Base-by-base conservation (phyloP, 164 flowering plant species). In the Euptelea pleiosperma region DNA sequence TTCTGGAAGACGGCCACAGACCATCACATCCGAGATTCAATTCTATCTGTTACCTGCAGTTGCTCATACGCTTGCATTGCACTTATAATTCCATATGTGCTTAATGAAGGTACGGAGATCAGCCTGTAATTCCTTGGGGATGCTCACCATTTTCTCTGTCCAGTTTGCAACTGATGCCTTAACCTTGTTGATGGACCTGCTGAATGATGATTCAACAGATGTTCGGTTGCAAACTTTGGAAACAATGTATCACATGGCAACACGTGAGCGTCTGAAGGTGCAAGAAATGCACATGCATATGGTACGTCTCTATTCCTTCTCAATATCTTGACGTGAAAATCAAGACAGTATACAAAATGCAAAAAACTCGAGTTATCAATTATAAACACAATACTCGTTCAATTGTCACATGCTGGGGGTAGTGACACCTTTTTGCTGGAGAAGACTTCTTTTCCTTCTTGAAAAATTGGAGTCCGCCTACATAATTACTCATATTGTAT, bases 81-180 rank as follows among this genome's bases (percentile, higher is more conserved):
- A 45, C 25, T 52, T 16, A 41, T 3, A 18, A 9, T 16, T 39
- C 26, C 10, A 14, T 44, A 4, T 52, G n/a, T 15, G 1, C 14
- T 37, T 29, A 8, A 18, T 75, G 73, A 75, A 93, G 98, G 97
- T 93, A 25, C 82, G 97, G 29, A 71, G 57, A 40, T 75, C 92
- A 55, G 87, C 89, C 10, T 88, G 89, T 61, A 62, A 24, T 57
- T 75, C 97, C 41, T 60, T 90, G 76, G 76, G 74, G 25, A 63
- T 18, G 53, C 81, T 83, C 39, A 35, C 67, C 9, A 35, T 63
- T 33, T 65, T 76, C 41, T 85, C 91, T 63, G 60, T 59, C 45
- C 59, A 70, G 34, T 87, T 90, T 75, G 76, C 97, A 47, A 57
- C 58, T 51, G 77, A 75, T 55, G 94, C 79, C 62, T 61, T 87